These are phyloP conservation scores for Saccharomyces hybrid DNA, from an alignment of 1,139 yeast genomes.

Conservation along the genomic window DNA sequence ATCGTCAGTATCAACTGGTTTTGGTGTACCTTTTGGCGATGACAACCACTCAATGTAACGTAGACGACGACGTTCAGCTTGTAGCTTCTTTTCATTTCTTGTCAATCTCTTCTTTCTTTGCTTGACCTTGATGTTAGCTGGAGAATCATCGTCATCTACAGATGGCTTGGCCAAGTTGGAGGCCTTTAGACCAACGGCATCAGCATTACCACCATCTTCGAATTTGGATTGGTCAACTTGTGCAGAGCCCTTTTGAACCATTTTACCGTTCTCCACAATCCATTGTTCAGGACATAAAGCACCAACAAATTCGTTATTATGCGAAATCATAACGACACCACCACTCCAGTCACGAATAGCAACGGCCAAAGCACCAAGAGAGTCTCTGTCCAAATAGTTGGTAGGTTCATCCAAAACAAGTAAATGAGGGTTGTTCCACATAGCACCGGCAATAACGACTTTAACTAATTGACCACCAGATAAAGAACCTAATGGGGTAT, in stretches of 20 bases:
- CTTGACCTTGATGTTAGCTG: constrained; percentile 91
- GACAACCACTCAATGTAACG: constrained; percentile 93
- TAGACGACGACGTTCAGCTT: constrained; percentile 89
- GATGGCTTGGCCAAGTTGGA: constrained; percentile 36
- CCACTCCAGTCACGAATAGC: constrained; percentile 98
- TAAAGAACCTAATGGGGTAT: constrained; percentile 91
- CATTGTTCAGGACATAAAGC: constrained; percentile 98
- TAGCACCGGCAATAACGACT: constrained; percentile 98
- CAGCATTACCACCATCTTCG: constrained; percentile 61
- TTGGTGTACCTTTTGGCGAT: constrained; percentile 96
- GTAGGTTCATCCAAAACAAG: constrained; percentile 97
- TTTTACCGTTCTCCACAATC: constrained; percentile 89
- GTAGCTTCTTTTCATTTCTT: constrained; percentile 86
- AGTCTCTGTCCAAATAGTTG: constrained; percentile 94
- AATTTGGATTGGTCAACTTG: constrained; percentile 72
- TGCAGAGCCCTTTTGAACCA: constrained; percentile 74
- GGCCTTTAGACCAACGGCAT: constrained; percentile 38
- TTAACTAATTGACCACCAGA: constrained; percentile 98
- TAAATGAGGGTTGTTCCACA: constrained; percentile 99
- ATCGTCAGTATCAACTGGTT: constrained; percentile 87
- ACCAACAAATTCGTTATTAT: constrained; percentile 93
- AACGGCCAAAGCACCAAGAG: constrained; percentile 92
- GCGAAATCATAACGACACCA: constrained; percentile 98
- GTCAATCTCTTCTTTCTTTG: constrained; percentile 93
- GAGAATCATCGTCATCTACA: constrained; percentile 73